Percentiles rank a stretch among this genome's conserved stretches.
These are phyloP conservation scores for Tephrocybe sp. DNA, from an alignment of 768 basidiomycete species.

Conservation along the genomic window DNA sequence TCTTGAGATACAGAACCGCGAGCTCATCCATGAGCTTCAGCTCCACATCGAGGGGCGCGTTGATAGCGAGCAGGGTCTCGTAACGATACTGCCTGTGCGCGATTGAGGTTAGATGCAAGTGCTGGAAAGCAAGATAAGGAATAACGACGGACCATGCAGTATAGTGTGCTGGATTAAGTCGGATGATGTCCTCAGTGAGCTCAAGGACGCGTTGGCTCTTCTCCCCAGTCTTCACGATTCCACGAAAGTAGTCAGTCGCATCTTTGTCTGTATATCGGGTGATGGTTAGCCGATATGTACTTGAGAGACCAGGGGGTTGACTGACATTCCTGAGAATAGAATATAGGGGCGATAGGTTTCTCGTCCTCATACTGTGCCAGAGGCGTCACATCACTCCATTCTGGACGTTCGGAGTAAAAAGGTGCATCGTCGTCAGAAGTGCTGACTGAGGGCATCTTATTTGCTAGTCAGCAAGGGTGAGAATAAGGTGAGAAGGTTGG, in stretches of 20 bases:
- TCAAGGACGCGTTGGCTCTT: slow-evolving; percentile 79
- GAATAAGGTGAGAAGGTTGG: too few species aligned
- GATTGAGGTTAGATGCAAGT: not conserved
- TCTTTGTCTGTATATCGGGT: slow-evolving; percentile 68
- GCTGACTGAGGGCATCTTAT: not conserved
- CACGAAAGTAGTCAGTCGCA: slow-evolving; percentile 91
- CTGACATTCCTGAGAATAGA: slow-evolving; percentile 88
- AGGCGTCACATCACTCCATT: slow-evolving; percentile 82
- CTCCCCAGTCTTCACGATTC: slow-evolving; percentile 74
- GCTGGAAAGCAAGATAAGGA: not conserved
- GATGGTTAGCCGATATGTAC: not conserved
- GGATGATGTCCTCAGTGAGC: slow-evolving; percentile 87
- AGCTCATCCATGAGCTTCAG: slow-evolving; percentile 85
- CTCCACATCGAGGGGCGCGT: slow-evolving; percentile 73
- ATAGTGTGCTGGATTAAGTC: slow-evolving; percentile 94
- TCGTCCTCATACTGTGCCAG: slow-evolving; percentile 78
- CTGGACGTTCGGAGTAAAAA: slow-evolving; percentile 57
- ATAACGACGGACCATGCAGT: slow-evolving; percentile 78
- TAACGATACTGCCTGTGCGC: slow-evolving; percentile 88
- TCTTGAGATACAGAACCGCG: slow-evolving; percentile 83
- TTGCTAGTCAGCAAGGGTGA: too few species aligned
- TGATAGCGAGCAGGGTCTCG: slow-evolving; percentile 72
- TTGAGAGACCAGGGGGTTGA: slow-evolving; percentile 16
- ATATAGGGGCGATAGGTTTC: slow-evolving; percentile 86
- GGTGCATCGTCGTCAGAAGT: slow-evolving; percentile 10